Percentiles rank a stretch among this genome's conserved stretches.
These are phyloP conservation scores for Polyporus arcularius DNA, from an alignment of 768 basidiomycete species.

Conservation along the genomic window DNA sequence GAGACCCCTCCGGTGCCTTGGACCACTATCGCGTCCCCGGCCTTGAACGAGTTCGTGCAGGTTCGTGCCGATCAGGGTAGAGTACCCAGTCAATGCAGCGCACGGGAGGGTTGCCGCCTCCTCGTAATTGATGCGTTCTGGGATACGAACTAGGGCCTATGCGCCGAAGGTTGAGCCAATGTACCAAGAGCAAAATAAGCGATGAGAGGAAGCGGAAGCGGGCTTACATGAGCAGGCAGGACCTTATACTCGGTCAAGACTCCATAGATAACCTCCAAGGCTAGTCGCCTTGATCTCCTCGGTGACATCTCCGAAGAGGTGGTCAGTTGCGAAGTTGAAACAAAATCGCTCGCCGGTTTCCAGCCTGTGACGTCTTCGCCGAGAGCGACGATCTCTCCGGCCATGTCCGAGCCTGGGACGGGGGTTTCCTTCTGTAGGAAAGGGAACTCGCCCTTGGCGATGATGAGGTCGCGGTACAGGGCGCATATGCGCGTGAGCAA, in stretches of 20 bases:
- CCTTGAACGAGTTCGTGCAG: conserved; percentile 51
- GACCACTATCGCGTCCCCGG: conserved; percentile 60
- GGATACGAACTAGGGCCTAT: conserved; percentile 47
- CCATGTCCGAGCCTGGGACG: conserved; percentile 47
- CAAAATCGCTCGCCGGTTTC: conserved; percentile 59
- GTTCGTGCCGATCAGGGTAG: conserved; percentile 49
- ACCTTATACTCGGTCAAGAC: conserved; percentile 55
- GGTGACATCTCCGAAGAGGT: conserved; percentile 46
- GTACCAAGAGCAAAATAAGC: too few species aligned
- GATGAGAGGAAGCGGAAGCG: too few species aligned
- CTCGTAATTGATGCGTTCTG: conserved; percentile 58
- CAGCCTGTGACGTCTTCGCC: conserved; percentile 43
- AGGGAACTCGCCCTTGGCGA: conserved; percentile 43
- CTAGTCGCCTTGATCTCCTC: conserved; percentile 36
- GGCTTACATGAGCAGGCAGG: conserved; percentile 47
- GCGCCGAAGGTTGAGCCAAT: too few species aligned
- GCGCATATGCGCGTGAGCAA: conserved; percentile 23
- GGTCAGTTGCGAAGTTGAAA: conserved; percentile 52
- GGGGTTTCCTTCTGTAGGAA: conserved; percentile 33
- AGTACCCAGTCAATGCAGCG: conserved; percentile 67
- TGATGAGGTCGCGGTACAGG: conserved; percentile 49
- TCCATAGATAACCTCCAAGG: conserved; percentile 52
- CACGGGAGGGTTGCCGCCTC: conserved; percentile 68
- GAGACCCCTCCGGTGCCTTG: conserved; percentile 63
- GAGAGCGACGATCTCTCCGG: conserved; percentile 56